Base-by-base conservation (phyloP, 805 yeast species). In the Clavispora phyllophila region DNA sequence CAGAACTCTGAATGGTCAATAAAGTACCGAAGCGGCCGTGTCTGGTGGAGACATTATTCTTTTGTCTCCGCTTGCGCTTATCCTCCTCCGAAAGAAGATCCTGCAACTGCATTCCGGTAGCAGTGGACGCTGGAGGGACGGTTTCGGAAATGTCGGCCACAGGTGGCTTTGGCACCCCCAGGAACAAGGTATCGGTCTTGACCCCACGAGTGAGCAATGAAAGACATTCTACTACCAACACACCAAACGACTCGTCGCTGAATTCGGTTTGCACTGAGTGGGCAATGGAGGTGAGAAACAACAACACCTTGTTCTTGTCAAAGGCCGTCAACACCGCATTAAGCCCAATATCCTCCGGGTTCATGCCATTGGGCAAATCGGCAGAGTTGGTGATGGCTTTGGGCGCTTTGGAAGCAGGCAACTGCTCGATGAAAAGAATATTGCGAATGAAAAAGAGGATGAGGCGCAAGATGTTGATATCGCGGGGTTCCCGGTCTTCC, bases 21-120 rank as follows among this genome's bases (percentile, higher is more conserved):
- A 90, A 66, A 0, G 97, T 82, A 0, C 99, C 99, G 66, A 91
- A 91, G 40, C 96, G 73, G 2, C 93, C 90, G 58, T 91, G 99
- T 37, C 99, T 74, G 1, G 87, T 73, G 1, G 86, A 75, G 1
- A 81, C 68, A 40, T 70, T 63, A 59, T 73, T 75, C 23, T 70
- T 67, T 38, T 79, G 72, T 26, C 61, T 56, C 32, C 65, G 68
- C 44, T 76, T 78, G 46, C 82, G 58, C 25, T 72, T 70, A 17
- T 73, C 69, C 55, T 91, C 97, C 41, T 73, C 73, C 2, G 68
- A 65, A n/a, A 88, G 65, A 7, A 87, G 58, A 17, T 72, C 76
- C 34, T 70, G 61, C 17, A 82, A 60, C 42, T 70, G 71, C 45
- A 67, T 44, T 2, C 75, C 75, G 1, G 69, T 56, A 1, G 62